Conservation (phyloP, 2,329 filamentous ascomycete genomes). For the Graphiopsis chlorocephala region DNA sequence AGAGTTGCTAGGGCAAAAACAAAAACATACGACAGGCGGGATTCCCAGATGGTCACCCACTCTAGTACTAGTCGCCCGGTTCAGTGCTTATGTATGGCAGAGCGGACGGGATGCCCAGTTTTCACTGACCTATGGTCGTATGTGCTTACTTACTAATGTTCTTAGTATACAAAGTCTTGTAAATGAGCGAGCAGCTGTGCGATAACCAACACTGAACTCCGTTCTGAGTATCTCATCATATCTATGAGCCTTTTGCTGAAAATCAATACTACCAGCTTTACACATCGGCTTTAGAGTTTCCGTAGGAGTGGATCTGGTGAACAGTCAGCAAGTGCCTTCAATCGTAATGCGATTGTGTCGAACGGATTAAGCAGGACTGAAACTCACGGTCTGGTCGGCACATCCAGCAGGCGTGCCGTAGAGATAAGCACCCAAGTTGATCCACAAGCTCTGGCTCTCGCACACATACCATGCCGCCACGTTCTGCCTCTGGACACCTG, state of each 20-base stretch:
- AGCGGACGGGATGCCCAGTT: too few relatives aligned
- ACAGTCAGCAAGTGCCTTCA: not conserved
- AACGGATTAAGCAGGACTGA: not conserved
- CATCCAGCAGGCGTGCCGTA: constrained; percentile 59
- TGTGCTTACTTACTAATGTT: too few relatives aligned
- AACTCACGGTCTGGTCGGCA: constrained; percentile 56
- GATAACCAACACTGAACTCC: too few relatives aligned
- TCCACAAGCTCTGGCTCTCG: constrained; percentile 50
- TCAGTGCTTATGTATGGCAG: too few relatives aligned
- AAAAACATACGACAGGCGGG: too few relatives aligned
- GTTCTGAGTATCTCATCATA: not conserved
- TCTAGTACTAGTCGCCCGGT: too few relatives aligned
- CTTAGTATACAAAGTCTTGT: too few relatives aligned
- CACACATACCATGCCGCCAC: constrained; percentile 60
- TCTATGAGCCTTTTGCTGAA: not conserved
- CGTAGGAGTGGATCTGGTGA: constrained; percentile 44
- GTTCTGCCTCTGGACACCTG: constrained; percentile 53
- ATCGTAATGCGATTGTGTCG: too few relatives aligned
- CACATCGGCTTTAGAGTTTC: constrained; percentile 36
- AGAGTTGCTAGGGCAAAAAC: too few relatives aligned
- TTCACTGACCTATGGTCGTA: too few relatives aligned
- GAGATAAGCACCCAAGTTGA: constrained; percentile 59
- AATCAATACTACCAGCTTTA: not conserved
- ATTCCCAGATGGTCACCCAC: too few relatives aligned
- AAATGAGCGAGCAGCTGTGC: too few relatives aligned